Conservation (phyloP, 1,284 basidiomycete genomes). For the Cronartium quercuum region DNA sequence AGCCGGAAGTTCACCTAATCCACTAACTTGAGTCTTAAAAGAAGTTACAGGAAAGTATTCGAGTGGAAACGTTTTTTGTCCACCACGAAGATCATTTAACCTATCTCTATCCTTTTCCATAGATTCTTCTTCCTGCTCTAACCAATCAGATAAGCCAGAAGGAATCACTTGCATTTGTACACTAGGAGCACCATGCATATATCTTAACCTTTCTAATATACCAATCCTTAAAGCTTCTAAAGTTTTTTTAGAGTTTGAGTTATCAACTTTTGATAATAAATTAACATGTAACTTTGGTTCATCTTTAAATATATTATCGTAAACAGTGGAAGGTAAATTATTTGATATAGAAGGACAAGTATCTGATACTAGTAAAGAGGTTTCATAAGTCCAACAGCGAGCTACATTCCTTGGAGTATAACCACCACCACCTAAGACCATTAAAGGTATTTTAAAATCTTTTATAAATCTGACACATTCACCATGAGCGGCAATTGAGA, state of each 20-base stretch:
- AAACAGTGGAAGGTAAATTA: constrained; percentile 78
- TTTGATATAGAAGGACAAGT: constrained; percentile 65
- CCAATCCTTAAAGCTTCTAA: constrained; percentile 78
- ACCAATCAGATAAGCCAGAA: constrained; percentile 73
- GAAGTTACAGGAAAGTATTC: constrained; percentile 22
- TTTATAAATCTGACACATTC: constrained; percentile 96
- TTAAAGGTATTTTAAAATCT: constrained; percentile 77
- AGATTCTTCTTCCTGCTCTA: constrained; percentile 67
- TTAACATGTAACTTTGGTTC: constrained; percentile 89
- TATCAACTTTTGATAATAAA: constrained; percentile 75
- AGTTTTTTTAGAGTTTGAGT: constrained; percentile 74
- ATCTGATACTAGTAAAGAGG: constrained; percentile 75
- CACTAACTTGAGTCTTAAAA: background rate
- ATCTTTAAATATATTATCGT: constrained; percentile 87
- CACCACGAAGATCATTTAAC: background rate
- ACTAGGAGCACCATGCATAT: constrained; percentile 89
- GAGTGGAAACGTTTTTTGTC: constrained; percentile 1
- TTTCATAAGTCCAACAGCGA: constrained; percentile 99
- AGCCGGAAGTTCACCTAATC: background rate
- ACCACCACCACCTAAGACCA: constrained; percentile 89
- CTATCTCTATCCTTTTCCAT: constrained; percentile 33
- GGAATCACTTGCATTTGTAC: constrained; percentile 95
- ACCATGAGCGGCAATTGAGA: constrained; percentile 97
- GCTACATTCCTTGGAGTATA: constrained; percentile 94
- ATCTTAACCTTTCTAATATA: constrained; percentile 83